Evolutionary conservation across 2,329 filamentous ascomycete genomes (phyloP), one percentile per base, ranked within the genome.

Genomic region (Fusarium tjaetaba): DNA sequence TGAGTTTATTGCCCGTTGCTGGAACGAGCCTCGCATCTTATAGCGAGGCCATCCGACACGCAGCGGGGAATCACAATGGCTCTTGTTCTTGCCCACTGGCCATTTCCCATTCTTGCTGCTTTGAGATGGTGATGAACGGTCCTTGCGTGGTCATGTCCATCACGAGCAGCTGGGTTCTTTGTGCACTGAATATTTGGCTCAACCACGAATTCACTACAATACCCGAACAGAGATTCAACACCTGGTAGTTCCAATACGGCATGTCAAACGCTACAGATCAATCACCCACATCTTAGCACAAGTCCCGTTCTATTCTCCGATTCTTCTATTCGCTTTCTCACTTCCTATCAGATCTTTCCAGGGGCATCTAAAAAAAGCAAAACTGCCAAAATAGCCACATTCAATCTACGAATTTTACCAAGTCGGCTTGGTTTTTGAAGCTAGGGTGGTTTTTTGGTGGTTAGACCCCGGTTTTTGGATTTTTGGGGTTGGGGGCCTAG

Each of bases 211-310:
- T 4, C 18, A 28, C 26, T 28, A 28, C 9, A 20, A 20, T 22
- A 8, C 18, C 24, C 5, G 24, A 14, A 46, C 9, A 13, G 18
- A 28, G 18, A 22, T 3, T 1, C 26, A 22, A 46, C 0, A 20
- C 18, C 13, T 28, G 5, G 18, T 14, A 22, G 43, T 22, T 28
- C 43, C 43, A 20, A 46, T 26, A 14, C 0, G 0, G 13, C 41
- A 22, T 28, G 24, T 7, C 24, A 28, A 28, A 22, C 2, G 20
- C 24, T 10, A 15, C 13, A 46, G 5, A 46, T 22, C 4, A 15
- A 3, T 28, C 16, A 28, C 24, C 22, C 0, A 22, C 4, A 9
- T 46, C 8, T 10, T 15, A 14, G 13, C 0, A 1, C 11, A 28
- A 11, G 24, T 4, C 16, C 8, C 11, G 2, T 46, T 14, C 11